Evolutionary conservation across 129 eudicot genomes (phyloP).

Genomic region (Flaveria trinervia): DNA sequence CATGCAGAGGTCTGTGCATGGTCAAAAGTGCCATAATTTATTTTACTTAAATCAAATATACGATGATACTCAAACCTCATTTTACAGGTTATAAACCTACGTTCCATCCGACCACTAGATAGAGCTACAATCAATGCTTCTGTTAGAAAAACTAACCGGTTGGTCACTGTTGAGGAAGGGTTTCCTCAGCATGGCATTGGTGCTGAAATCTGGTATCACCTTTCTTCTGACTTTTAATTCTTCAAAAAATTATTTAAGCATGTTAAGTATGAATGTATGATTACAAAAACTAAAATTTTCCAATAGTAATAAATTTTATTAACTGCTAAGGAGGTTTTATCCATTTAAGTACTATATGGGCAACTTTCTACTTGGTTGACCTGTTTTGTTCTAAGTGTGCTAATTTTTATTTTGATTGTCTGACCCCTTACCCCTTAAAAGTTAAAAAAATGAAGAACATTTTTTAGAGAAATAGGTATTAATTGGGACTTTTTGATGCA

Average conservation of each 20-base stretch:
- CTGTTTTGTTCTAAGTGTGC: background rate
- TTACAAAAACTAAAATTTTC: background rate
- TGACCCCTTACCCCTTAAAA: background rate
- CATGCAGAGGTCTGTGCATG: constrained; percentile 57
- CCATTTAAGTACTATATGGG: background rate
- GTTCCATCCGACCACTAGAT: constrained; percentile 79
- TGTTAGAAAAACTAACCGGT: constrained; percentile 74
- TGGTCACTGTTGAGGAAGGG: constrained; percentile 82
- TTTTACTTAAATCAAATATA: background rate
- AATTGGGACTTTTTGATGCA: constrained; percentile 19
- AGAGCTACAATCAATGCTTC: constrained; percentile 68
- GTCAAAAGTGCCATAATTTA: background rate
- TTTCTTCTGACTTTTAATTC: constrained; percentile 1
- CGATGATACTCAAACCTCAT: background rate
- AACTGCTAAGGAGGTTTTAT: background rate
- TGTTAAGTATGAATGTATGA: background rate
- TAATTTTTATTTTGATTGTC: background rate
- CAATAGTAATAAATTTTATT: background rate
- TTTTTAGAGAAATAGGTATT: background rate
- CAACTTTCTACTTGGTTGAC: background rate
- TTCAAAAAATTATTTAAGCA: no score
- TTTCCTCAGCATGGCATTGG: constrained; percentile 87
- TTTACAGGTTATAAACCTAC: constrained; percentile 62
- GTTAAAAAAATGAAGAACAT: no score
- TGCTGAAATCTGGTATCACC: constrained; percentile 73